phyloP scores from a whole-genome alignment of 148 eudicot genomes.

The Chenopodium formosanum region DNA sequence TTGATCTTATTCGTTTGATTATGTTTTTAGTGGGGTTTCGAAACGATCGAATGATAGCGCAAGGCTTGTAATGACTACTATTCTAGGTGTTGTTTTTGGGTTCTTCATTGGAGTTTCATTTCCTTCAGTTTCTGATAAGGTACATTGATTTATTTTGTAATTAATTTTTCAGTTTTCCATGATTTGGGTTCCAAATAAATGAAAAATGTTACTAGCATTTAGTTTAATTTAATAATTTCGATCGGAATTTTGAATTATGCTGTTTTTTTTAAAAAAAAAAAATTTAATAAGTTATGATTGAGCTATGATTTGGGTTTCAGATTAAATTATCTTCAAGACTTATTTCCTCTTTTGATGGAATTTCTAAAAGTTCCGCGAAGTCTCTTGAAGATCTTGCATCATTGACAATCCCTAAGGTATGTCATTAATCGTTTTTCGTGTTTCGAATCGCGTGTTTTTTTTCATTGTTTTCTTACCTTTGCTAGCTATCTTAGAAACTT shows the following conservation, averaged over 20 bases:
- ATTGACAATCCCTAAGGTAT: conserved; percentile 29
- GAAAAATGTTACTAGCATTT: too few species aligned
- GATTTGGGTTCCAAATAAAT: too few species aligned
- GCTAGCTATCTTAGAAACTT: background rate
- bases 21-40: conserved; percentile 27
- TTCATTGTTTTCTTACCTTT: background rate
- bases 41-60: conserved; percentile 37
- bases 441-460: background rate
- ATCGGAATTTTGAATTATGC: background rate
- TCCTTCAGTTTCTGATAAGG: conserved; percentile 34
- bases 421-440: background rate
- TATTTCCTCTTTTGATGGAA: conserved; percentile 29
- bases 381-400: conserved; percentile 32
- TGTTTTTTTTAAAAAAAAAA: too few species aligned
- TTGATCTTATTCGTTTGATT: background rate
- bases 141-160: conserved; percentile 7
- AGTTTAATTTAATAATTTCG: background rate
- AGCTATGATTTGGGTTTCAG: conserved; percentile 16
- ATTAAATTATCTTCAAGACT: conserved; percentile 33
- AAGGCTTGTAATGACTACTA: conserved; percentile 33
- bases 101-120: conserved; percentile 38
- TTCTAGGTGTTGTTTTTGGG: conserved; percentile 35
- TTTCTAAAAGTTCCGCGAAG: conserved; percentile 12
- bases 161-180: too few species aligned
- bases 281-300: background rate